A percentile compares a stretch with the other conserved stretches of the same genome.
phyloP scores from a whole-genome alignment of 1,284 basidiomycete species.

The Lignosus rhinocerotis region DNA sequence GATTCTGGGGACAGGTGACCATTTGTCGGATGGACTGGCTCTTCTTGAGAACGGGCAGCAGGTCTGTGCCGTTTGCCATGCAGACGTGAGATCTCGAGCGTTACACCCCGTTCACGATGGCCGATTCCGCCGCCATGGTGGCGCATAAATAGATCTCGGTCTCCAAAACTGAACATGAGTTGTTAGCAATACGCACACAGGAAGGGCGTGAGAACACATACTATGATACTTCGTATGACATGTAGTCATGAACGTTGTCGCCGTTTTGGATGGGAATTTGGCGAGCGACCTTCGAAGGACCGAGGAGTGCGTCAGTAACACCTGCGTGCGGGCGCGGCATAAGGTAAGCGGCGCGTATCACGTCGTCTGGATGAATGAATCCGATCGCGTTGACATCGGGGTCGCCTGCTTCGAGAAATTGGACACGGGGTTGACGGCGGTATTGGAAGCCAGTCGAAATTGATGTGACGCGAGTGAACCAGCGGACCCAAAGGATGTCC shows the following conservation, averaged over 20 bases:
- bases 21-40: too few relatives aligned
- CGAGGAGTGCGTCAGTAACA: not conserved
- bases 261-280: not conserved
- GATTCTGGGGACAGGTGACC: too few relatives aligned
- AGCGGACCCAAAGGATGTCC: constrained; percentile 32
- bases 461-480: constrained; percentile 21
- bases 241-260: not conserved
- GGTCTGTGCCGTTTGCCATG: not conserved
- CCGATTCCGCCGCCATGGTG: not conserved
- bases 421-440: constrained; percentile 14
- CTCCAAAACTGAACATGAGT: not conserved
- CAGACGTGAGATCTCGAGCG: not conserved
- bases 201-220: not conserved
- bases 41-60: too few relatives aligned
- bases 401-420: constrained; percentile 8
- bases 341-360: constrained; percentile 28
- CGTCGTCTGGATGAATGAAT: constrained; percentile 26
- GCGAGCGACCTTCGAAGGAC: not conserved
- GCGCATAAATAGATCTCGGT: not conserved
- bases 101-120: not conserved
- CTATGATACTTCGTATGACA: not conserved
- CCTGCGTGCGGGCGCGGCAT: constrained; percentile 23
- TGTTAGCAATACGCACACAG: not conserved
- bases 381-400: constrained; percentile 17
- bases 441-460: constrained; percentile 3